These are phyloP conservation scores for Baorangia bicolor DNA, from an alignment of 768 basidiomycete genomes.

Conservation along the genomic window DNA sequence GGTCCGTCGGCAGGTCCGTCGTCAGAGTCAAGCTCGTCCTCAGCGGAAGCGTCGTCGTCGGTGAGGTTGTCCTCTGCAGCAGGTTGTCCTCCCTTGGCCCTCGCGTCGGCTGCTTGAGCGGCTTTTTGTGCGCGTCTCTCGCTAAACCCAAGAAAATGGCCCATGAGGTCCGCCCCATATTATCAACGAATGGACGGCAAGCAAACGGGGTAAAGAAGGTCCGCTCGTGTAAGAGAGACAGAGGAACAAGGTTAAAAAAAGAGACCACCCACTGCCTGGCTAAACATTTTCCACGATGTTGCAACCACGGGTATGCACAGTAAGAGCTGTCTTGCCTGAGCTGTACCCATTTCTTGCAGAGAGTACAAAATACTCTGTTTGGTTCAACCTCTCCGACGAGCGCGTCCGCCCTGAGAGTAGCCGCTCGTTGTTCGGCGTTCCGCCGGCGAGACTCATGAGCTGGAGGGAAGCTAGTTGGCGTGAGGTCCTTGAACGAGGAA, in stretches of 20 bases:
- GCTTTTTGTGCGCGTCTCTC: constrained; percentile 57
- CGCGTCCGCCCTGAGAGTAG: constrained; percentile 62
- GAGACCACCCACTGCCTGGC: constrained; percentile 57
- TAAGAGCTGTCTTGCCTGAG: constrained; percentile 74
- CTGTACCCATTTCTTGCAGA: constrained; percentile 84
- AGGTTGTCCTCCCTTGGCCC: constrained; percentile 35
- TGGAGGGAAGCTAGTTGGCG: constrained; percentile 54
- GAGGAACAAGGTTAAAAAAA: neutral
- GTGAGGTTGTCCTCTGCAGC: constrained; percentile 27
- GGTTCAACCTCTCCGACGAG: constrained; percentile 71
- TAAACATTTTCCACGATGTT: constrained; percentile 74
- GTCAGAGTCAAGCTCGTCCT: constrained; percentile 40
- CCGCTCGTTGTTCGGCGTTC: constrained; percentile 78
- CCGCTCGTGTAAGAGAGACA: constrained; percentile 11
- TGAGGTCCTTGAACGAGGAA: constrained; percentile 55
- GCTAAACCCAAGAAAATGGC: constrained; percentile 32
- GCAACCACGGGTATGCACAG: constrained; percentile 81
- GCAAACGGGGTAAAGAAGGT: neutral
- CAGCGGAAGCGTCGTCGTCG: constrained; percentile 32
- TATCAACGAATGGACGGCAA: constrained; percentile 4
- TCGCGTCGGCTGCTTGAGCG: constrained; percentile 49
- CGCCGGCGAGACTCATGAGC: constrained; percentile 65
- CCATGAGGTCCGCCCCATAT: neutral
- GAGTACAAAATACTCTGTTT: constrained; percentile 67
- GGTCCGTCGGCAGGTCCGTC: constrained; percentile 26